Base-by-base conservation (phyloP, 495 filamentous ascomycete species). In the Halenospora varia region DNA sequence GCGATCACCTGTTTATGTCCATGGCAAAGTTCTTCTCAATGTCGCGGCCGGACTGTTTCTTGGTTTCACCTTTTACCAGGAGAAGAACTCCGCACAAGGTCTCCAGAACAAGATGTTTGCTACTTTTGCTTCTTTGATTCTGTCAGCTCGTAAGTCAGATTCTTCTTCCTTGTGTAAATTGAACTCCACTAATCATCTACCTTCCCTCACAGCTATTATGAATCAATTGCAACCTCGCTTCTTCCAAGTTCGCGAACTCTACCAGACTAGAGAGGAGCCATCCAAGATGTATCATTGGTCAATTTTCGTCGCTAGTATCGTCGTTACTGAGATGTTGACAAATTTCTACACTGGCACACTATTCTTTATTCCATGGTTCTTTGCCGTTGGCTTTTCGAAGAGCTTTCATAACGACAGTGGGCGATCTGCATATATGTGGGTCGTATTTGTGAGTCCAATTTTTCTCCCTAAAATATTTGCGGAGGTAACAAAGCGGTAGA, bases 11-110 rank as follows among this genome's bases (percentile, higher is more conserved):
- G 29, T 10, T 18, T 53, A 53, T 25, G 20, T 53, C 2, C 10
- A 35, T 11, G 17, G 25, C 22, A 53, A 39, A 11, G n/a, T 53
- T 15, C 3, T 35, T 19, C 15, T 53, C 3, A 15, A 53, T 25
- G 10, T 53, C 10, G 23, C 26, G 10, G 25, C 17, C 40, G 80
- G 80, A 0, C 71, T 94, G 2, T 93, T 94, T 73, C 89, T 91
- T 66, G 89, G 89, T n/a, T 92, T 96, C 71, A 88, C 88, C 20
- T 94, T 96, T 72, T 90, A 81, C 80, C 77, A 82, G 17, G 80
- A 86, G 4, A 73, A 80, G 22, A 87, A 84, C 67, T 80, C 77
- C 20, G 68, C 84, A 2, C 87, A 92, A 68, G 90, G 88, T 26
- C 80, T 95, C 19, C 88, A 92, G 66, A 92, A 92, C 70, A 80